phyloP scores from a whole-genome alignment of 768 basidiomycete species.

The Tricholomella constricta region DNA sequence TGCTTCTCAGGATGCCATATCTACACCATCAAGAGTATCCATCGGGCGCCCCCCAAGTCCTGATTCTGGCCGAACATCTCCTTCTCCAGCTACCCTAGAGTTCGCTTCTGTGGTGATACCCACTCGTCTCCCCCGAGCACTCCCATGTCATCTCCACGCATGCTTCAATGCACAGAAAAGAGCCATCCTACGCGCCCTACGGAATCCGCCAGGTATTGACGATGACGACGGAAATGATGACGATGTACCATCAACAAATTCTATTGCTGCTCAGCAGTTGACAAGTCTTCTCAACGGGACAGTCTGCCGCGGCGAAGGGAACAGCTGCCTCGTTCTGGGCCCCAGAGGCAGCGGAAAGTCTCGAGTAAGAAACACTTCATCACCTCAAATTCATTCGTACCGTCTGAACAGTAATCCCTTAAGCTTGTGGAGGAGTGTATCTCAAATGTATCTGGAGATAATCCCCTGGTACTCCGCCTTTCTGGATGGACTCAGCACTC shows the following conservation, averaged over 20 bases:
- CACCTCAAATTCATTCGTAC: not conserved
- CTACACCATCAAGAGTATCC: not conserved
- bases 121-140: conserved; percentile 22
- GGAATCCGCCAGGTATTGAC: conserved; percentile 18
- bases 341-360: conserved; percentile 88
- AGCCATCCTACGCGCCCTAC: conserved; percentile 51
- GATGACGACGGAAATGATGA: conserved; percentile 12
- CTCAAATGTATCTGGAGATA: conserved; percentile 37
- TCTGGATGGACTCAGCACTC: conserved; percentile 85
- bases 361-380: conserved; percentile 46
- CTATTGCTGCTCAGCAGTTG: conserved; percentile 57
- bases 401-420: conserved; percentile 7
- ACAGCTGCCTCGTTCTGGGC: conserved; percentile 88
- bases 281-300: conserved; percentile 71
- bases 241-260: conserved; percentile 45
- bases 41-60: not conserved
- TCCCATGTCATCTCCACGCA: conserved; percentile 44
- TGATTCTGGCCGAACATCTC: not conserved
- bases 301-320: conserved; percentile 81
- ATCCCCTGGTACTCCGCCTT: conserved; percentile 75
- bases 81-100: not conserved
- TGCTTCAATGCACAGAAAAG: conserved; percentile 61
- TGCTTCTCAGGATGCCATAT: not conserved
- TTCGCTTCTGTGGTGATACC: conserved; percentile 7
- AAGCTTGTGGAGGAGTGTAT: conserved; percentile 68